These are phyloP conservation scores for Ensete ventricosum DNA, from an alignment of 176 grass and related monocot species.

Conservation along the genomic window DNA sequence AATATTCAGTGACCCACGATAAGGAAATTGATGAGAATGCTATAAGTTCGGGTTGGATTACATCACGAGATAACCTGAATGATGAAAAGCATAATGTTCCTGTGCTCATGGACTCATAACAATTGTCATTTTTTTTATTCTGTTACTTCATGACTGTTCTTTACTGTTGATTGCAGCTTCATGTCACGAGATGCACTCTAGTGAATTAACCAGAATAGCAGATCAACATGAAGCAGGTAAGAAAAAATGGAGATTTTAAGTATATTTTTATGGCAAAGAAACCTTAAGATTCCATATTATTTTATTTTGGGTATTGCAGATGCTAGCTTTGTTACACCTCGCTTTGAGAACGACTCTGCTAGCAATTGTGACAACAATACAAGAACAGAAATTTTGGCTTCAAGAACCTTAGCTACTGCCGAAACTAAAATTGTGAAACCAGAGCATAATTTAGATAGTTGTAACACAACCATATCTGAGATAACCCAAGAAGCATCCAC, in stretches of 20 bases:
- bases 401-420: not conserved
- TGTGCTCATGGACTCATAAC: too few species aligned
- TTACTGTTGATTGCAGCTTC: too few species aligned
- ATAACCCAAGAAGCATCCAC: not conserved
- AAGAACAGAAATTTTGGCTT: not conserved
- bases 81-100: too few species aligned
- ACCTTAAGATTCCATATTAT: not conserved
- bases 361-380: not conserved
- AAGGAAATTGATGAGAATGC: too few species aligned
- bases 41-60: too few species aligned
- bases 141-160: too few species aligned
- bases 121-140: too few species aligned
- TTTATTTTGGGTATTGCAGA: not conserved
- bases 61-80: too few species aligned
- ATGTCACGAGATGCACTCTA: too few species aligned
- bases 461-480: not conserved
- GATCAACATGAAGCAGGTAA: not conserved
- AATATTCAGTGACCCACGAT: not conserved
- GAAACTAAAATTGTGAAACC: not conserved
- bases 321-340: not conserved
- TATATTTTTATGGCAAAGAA: not conserved
- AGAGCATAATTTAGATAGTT: not conserved
- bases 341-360: not conserved
- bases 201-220: not conserved
- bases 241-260: not conserved